Evolutionary conservation across 169 alveolate species (phyloP).

Genomic region (Plasmodium yoelii): DNA sequence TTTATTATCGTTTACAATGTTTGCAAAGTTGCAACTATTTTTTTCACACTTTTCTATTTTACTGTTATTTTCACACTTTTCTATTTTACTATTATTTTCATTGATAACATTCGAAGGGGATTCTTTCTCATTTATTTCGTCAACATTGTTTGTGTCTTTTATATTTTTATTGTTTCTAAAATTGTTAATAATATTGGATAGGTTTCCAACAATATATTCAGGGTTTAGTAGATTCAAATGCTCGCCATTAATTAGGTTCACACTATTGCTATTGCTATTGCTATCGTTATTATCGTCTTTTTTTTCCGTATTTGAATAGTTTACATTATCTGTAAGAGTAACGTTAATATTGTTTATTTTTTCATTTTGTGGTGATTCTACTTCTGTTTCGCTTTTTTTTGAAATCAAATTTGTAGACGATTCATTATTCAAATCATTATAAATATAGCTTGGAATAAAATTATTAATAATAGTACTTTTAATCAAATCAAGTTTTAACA

Average conservation of each 20-base stretch:
- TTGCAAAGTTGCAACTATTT: background rate
- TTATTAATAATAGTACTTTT: conserved; percentile 3
- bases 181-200: no score
- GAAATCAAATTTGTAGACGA: background rate
- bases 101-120: no score
- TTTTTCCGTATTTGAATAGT: background rate
- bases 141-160: background rate
- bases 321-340: background rate
- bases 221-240: background rate
- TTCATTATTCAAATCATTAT: background rate
- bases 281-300: no score
- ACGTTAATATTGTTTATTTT: background rate
- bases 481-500: background rate
- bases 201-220: background rate
- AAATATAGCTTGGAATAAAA: background rate
- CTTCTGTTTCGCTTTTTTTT: background rate
- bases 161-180: background rate
- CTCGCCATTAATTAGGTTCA: background rate
- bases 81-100: background rate
- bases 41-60: background rate
- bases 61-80: background rate
- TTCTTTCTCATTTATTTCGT: background rate
- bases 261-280: background rate
- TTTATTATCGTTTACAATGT: background rate
- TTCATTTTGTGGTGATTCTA: background rate